Evolutionary conservation across 179 eudicot genomes (phyloP).

Genomic region (Silene noctiflora): DNA sequence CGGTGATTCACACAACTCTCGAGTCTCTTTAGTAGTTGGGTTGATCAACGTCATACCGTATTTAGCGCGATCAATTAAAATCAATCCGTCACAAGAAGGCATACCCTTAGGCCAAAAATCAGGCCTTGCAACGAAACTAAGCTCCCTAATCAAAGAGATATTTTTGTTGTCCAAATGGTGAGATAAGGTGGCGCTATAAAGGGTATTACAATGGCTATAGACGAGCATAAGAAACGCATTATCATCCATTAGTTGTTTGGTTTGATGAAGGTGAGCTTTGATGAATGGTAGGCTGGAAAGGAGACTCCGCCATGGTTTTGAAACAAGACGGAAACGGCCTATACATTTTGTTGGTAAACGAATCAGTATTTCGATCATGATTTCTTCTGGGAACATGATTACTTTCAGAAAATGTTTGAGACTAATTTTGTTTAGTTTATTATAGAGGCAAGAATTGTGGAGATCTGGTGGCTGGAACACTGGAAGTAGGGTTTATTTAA

Average conservation of each 20-base stretch:
- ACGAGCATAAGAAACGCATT: neutral
- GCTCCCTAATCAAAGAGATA: neutral
- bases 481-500: no score
- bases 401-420: no score
- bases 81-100: slow-evolving; percentile 25
- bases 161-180: neutral
- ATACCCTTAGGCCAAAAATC: neutral
- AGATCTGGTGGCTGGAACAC: no score
- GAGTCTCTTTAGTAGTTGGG: slow-evolving; percentile 16
- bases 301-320: slow-evolving; percentile 14
- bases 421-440: no score
- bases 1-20: slow-evolving; percentile 1
- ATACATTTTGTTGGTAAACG: slow-evolving; percentile 19
- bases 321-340: slow-evolving; percentile 15
- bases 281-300: slow-evolving; percentile 16
- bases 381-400: slow-evolving; percentile 1
- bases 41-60: neutral
- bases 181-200: neutral
- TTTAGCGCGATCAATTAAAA: neutral
- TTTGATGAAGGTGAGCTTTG: slow-evolving; percentile 12
- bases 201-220: neutral
- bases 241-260: neutral
- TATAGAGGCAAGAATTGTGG: no score
- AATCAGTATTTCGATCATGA: slow-evolving; percentile 2
- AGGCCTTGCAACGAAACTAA: neutral